phyloP scores from a whole-genome alignment of 139 green algal species.

The Axilococcus clingmanii region DNA sequence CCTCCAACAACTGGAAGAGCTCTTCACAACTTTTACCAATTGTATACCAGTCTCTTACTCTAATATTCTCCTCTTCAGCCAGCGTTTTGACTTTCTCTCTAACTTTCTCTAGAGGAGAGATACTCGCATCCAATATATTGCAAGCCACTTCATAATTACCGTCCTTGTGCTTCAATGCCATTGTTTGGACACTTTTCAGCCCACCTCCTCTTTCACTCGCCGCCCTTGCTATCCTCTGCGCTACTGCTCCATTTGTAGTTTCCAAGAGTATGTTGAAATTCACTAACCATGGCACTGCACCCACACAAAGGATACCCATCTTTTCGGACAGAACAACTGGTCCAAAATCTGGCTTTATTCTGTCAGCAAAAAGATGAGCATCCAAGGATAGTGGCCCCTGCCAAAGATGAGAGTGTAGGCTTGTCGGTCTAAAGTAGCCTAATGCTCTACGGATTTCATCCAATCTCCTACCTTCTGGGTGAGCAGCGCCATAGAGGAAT shows the following conservation, averaged over 20 bases:
- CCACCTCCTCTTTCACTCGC: constrained; percentile 62
- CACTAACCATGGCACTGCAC: constrained; percentile 56
- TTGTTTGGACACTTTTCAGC: constrained; percentile 53
- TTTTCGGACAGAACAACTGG: constrained; percentile 3
- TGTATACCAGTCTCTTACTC: constrained; percentile 13
- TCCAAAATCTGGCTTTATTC: constrained; percentile 20
- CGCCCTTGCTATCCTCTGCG: constrained; percentile 29
- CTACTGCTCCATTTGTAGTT: constrained; percentile 25
- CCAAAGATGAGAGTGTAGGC: neutral
- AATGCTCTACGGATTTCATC: constrained; percentile 41
- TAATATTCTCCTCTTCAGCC: constrained; percentile 1
- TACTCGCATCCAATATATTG: constrained; percentile 53
- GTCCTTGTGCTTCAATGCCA: constrained; percentile 51
- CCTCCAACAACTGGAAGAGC: constrained; percentile 1
- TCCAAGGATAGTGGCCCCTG: constrained; percentile 1
- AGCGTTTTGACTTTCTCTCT: constrained; percentile 9
- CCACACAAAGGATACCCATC: constrained; percentile 45
- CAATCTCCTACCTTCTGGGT: constrained; percentile 36
- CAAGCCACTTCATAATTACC: constrained; percentile 63
- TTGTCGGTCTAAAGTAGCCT: constrained; percentile 26
- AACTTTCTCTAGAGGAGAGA: constrained; percentile 6
- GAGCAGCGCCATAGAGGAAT: constrained; percentile 54
- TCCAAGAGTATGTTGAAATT: constrained; percentile 72
- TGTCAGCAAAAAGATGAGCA: neutral
- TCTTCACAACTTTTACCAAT: constrained; percentile 15